Conservation (phyloP, 805 yeast genomes). For the Lipomyces mesembrius region DNA sequence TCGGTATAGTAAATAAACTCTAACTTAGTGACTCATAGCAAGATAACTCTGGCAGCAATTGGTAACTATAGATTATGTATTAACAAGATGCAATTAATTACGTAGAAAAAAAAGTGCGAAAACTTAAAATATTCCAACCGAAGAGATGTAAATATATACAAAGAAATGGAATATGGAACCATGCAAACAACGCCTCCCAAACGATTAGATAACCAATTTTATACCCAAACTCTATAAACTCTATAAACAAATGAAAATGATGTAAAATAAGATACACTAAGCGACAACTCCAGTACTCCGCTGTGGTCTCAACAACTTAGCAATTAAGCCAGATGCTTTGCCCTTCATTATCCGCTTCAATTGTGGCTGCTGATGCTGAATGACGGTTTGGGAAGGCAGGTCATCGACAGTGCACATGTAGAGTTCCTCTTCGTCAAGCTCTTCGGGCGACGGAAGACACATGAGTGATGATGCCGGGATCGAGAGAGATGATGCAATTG, state of each 20-base stretch:
- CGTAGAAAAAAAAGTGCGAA: too few species aligned
- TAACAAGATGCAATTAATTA: too few species aligned
- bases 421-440: conserved; percentile 9
- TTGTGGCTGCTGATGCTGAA: not conserved
- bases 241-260: conserved; percentile 14
- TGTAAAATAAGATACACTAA: conserved; percentile 4
- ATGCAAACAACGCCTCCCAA: not conserved
- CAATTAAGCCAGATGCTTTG: conserved; percentile 34
- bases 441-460: conserved; percentile 33
- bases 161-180: not conserved
- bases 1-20: too few species aligned
- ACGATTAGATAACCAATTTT: conserved; percentile 1
- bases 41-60: too few species aligned
- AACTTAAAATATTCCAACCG: too few species aligned
- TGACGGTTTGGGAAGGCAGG: not conserved
- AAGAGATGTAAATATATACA: too few species aligned
- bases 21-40: too few species aligned
- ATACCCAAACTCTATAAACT: conserved; percentile 1
- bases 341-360: conserved; percentile 22
- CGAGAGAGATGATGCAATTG: conserved; percentile 27
- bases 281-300: conserved; percentile 12
- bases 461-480: conserved; percentile 26
- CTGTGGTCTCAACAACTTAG: conserved; percentile 36
- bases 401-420: conserved; percentile 10
- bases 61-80: too few species aligned